Evolutionary conservation across 140 eudicot species (phyloP), one percentile per base, ranked within the genome.

Genomic region (Artemisia princeps): DNA sequence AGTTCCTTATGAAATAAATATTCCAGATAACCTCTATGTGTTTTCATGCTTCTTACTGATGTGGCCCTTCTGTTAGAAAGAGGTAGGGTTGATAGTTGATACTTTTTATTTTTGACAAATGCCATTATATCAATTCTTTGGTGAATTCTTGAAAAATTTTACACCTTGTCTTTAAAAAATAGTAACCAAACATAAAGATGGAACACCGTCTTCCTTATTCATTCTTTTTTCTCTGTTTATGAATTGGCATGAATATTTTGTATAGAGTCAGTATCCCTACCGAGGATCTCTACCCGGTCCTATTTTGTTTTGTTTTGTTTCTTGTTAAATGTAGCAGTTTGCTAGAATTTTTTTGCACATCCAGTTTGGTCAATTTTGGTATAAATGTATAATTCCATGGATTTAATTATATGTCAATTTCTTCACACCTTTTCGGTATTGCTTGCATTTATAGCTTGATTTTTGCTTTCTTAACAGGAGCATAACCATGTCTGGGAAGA

Each of bases 401-500:
- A 49, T 11, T 49, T 30, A n/a, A 12, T 33, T 14, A 33, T 33
- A 62, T 2, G 26, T 1, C 23, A 20, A 20, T 20, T 42, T 58
- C 44, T 24, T 17, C 22, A 42, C 24, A 60, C 50, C 40, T 61
- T 37, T 33, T 61, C 9, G 9, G 20, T 52, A 14, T 30, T 30
- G 53, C 53, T 13, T 42, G 22, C 59, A n/a, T 53, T 14, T 53
- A 15, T 16, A 53, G 19, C 24, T 10, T 19, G 19, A 16, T 37
- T 62, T 62, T 15, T 3, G 2, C 58, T 65, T 15, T 67, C 16
- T 67, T 60, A 64, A 74, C 76, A 89, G 96, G 95, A 79, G 71
- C 84, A 86, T 72, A 79, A 87, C 68, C 94, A 89, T 78, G 82
- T 86, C 10, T 86, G 96, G 96, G 95, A 83, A 89, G 96, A 89